Conservation (phyloP, 2,329 filamentous ascomycete genomes). For the Curvularia hawaiiensis region DNA sequence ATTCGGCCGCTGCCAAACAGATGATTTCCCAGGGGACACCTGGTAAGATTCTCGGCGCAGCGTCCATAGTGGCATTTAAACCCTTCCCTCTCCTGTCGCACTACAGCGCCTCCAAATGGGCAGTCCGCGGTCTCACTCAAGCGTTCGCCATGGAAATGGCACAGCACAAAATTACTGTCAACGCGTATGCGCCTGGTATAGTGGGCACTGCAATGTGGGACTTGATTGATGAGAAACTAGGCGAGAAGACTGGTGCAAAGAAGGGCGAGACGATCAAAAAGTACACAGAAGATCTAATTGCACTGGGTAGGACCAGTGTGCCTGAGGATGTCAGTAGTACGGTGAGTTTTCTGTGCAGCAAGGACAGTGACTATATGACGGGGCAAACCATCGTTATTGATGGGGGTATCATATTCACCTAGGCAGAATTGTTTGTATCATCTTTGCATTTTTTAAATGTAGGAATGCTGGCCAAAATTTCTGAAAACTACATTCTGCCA, state of each 20-base stretch:
- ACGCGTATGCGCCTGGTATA: conserved; percentile 71
- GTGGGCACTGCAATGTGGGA: conserved; percentile 74
- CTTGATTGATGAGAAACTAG: conserved; percentile 65
- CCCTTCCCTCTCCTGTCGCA: conserved; percentile 64
- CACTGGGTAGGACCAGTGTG: conserved; percentile 62
- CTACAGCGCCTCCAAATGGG: conserved; percentile 70
- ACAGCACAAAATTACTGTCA: conserved; percentile 67
- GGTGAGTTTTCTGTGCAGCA: conserved; percentile 65
- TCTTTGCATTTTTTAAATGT: not conserved
- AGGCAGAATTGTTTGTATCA: not conserved
- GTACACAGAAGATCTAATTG: conserved; percentile 59
- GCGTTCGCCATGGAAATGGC: conserved; percentile 71
- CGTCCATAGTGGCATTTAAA: conserved; percentile 63
- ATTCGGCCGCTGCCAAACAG: conserved; percentile 65
- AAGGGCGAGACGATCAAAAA: conserved; percentile 63
- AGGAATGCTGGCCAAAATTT: not conserved
- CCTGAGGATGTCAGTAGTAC: conserved; percentile 67
- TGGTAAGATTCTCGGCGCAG: conserved; percentile 59
- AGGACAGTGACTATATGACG: conserved; percentile 68
- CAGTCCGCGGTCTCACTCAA: conserved; percentile 69
- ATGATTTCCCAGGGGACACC: conserved; percentile 63
- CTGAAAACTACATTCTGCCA: not conserved
- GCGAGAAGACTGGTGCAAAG: conserved; percentile 55
- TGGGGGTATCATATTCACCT: conserved; percentile 61
- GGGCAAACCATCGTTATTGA: conserved; percentile 69